These are phyloP conservation scores for Stylosanthes scabra DNA, from an alignment of 331 rosid species.

Conservation along the genomic window DNA sequence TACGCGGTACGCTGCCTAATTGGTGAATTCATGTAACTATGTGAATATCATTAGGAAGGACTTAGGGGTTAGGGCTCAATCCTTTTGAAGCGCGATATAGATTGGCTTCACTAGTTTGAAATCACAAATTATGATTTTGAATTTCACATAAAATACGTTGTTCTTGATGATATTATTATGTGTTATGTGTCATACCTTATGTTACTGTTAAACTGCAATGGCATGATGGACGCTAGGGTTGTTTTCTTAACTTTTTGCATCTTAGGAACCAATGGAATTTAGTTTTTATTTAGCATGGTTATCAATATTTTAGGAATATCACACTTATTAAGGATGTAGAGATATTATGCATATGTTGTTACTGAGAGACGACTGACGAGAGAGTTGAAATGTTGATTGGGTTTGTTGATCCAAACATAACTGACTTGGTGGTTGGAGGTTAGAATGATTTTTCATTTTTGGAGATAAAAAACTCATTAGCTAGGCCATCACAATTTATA, in stretches of 20 bases:
- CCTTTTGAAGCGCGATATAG: background rate
- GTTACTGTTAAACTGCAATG: background rate
- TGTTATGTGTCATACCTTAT: background rate
- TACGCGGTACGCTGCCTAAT: no score
- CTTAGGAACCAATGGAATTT: background rate
- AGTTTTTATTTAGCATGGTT: background rate
- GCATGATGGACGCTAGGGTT: background rate
- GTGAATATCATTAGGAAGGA: background rate
- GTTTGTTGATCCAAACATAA: conserved; percentile 1
- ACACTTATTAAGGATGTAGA: conserved; percentile 8
- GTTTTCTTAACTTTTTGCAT: background rate
- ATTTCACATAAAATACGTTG: background rate
- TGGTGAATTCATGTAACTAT: no score
- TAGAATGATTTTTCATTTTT: conserved; percentile 3
- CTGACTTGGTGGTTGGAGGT: background rate
- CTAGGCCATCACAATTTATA: conserved; percentile 9
- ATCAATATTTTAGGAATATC: background rate
- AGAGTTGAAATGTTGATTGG: conserved; percentile 19
- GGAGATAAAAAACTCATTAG: conserved; percentile 2
- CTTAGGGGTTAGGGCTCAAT: background rate
- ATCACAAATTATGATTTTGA: background rate
- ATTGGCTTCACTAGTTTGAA: conserved; percentile 3
- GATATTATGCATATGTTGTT: conserved; percentile 6
- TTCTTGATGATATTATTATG: background rate
- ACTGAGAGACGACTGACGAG: background rate